Conservation (phyloP, 2,329 filamentous ascomycete species). For the Colletotrichum australisinense region DNA sequence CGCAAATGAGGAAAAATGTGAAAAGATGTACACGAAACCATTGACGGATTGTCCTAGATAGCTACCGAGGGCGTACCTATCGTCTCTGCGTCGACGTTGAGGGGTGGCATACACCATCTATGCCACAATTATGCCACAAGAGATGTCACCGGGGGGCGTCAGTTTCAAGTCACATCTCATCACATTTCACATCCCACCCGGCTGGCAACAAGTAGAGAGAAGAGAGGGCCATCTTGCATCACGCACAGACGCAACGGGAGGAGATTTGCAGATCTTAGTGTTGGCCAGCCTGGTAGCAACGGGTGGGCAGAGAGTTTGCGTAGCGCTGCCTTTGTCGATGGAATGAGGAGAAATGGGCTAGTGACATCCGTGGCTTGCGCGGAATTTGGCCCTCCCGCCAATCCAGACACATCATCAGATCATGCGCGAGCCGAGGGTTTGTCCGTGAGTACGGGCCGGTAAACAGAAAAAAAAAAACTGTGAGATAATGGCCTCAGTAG, state of each 20-base stretch:
- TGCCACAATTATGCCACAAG: background rate
- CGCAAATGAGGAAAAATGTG: background rate
- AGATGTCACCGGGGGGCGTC: background rate
- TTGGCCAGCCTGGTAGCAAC: background rate
- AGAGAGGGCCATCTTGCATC: background rate
- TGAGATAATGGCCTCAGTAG: too few species aligned
- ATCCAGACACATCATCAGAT: background rate
- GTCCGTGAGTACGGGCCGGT: background rate
- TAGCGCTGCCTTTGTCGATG: constrained; percentile 11
- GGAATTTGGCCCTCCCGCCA: background rate
- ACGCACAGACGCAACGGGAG: constrained; percentile 23
- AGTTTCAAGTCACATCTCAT: background rate
- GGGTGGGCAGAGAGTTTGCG: background rate
- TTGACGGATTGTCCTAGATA: background rate
- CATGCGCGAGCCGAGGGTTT: background rate
- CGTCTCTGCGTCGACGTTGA: constrained; percentile 8
- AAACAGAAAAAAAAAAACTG: background rate
- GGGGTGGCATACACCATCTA: background rate
- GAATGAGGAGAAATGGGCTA: constrained; percentile 16
- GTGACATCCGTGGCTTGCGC: constrained; percentile 31
- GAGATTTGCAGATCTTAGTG: background rate
- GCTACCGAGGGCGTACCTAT: background rate
- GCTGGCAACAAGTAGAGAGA: background rate
- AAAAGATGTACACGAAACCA: background rate
- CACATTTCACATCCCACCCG: background rate